These are phyloP conservation scores for Calocybe gambosa DNA, from an alignment of 1,284 basidiomycete genomes.

Conservation along the genomic window DNA sequence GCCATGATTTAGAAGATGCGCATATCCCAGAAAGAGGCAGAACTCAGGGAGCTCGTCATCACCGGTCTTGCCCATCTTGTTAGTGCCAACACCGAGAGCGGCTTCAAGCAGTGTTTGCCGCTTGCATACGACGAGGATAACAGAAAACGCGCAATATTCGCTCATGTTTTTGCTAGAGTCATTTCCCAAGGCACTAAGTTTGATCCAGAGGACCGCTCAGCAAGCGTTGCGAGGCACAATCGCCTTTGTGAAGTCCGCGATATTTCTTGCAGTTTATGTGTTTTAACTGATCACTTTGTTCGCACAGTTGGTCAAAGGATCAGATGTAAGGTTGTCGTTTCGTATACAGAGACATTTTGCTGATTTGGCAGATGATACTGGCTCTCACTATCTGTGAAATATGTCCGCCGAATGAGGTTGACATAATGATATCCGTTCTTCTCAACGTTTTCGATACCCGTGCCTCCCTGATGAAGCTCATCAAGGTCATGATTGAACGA, in stretches of 20 bases:
- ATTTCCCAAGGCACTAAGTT: conserved; percentile 77
- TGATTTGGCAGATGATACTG: conserved; percentile 52
- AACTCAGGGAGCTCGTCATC: conserved; percentile 67
- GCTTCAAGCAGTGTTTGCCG: conserved; percentile 82
- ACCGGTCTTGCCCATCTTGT: conserved; percentile 78
- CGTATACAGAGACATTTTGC: not conserved
- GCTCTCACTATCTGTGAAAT: conserved; percentile 84
- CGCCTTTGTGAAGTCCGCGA: conserved; percentile 60
- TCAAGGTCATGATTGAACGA: conserved; percentile 80
- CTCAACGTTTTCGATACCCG: conserved; percentile 83
- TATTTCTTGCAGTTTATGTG: conserved; percentile 4
- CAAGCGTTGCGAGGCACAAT: conserved; percentile 46
- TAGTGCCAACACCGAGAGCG: conserved; percentile 81
- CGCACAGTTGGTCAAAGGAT: conserved; percentile 61
- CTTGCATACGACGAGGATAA: conserved; percentile 76
- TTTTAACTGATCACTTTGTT: not conserved
- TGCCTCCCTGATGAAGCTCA: conserved; percentile 62
- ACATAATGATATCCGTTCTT: conserved; percentile 81
- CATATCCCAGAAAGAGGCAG: conserved; percentile 46
- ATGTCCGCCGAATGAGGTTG: conserved; percentile 73
- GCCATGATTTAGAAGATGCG: conserved; percentile 31
- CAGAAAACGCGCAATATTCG: conserved; percentile 75
- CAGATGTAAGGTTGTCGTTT: conserved; percentile 48
- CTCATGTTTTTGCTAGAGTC: conserved; percentile 84
- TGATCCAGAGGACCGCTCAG: conserved; percentile 50